Percentiles rank a stretch among this genome's conserved stretches.
Conservation (phyloP, 2,329 filamentous ascomycete species). For the Exophiala viscosa region DNA sequence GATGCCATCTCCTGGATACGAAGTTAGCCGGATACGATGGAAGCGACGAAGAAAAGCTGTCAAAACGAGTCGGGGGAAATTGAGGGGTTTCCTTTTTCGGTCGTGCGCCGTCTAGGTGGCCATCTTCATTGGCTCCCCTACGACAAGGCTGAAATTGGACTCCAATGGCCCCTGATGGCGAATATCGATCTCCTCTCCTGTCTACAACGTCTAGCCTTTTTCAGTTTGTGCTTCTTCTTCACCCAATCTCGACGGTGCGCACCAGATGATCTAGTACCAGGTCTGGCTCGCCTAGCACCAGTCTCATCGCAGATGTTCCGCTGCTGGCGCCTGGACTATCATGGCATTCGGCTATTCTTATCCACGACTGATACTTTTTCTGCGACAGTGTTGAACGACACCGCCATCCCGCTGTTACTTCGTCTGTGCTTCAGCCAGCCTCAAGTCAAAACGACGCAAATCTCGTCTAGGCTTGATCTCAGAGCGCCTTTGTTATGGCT, state of each 20-base stretch:
- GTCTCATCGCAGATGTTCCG: too few species aligned
- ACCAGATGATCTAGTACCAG: too few species aligned
- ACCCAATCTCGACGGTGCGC: too few species aligned
- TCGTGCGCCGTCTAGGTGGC: neutral
- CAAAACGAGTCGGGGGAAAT: slow-evolving; percentile 5
- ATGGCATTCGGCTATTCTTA: too few species aligned
- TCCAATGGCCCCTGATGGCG: neutral
- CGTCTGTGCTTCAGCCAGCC: neutral
- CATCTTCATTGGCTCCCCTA: neutral
- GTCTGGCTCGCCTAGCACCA: too few species aligned
- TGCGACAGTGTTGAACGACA: too few species aligned
- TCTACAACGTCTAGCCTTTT: too few species aligned
- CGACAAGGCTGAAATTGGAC: neutral
- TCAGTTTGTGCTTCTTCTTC: too few species aligned
- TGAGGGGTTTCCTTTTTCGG: neutral
- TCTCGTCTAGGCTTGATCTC: neutral
- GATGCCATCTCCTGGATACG: too few species aligned
- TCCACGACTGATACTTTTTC: too few species aligned
- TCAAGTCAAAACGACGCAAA: neutral
- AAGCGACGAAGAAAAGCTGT: neutral
- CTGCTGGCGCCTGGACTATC: too few species aligned
- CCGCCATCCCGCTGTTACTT: neutral
- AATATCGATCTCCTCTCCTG: too few species aligned
- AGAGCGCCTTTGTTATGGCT: neutral
- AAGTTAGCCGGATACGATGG: neutral